phyloP scores from a whole-genome alignment of 495 filamentous ascomycete genomes.

The Tuber aestivum region DNA sequence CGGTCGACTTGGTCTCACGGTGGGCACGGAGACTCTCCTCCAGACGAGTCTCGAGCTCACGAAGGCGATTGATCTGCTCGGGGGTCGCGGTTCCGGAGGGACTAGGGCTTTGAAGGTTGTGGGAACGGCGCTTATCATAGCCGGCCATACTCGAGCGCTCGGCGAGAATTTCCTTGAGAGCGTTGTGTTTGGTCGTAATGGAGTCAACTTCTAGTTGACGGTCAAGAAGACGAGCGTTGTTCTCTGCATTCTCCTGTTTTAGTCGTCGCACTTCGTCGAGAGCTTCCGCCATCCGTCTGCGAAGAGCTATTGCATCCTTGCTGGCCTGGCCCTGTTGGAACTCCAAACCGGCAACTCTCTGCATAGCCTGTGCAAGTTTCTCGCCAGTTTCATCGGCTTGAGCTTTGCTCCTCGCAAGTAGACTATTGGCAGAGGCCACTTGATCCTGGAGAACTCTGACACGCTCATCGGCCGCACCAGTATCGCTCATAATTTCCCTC shows the following conservation, averaged over 20 bases:
- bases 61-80: slow-evolving; percentile 65
- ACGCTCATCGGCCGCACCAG: slow-evolving; percentile 64
- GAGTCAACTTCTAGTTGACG: slow-evolving; percentile 88
- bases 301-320: slow-evolving; percentile 78
- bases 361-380: slow-evolving; percentile 85
- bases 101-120: slow-evolving; percentile 47
- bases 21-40: slow-evolving; percentile 70
- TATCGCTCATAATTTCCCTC: slow-evolving; percentile 50
- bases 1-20: slow-evolving; percentile 69
- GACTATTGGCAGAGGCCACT: slow-evolving; percentile 64
- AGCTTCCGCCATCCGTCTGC: slow-evolving; percentile 77
- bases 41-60: slow-evolving; percentile 86
- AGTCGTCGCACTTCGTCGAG: slow-evolving; percentile 72
- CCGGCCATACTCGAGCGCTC: slow-evolving; percentile 64
- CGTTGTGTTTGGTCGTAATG: slow-evolving; percentile 79
- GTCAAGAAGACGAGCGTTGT: slow-evolving; percentile 68
- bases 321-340: slow-evolving; percentile 96
- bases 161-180: slow-evolving; percentile 82
- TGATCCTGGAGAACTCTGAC: slow-evolving; percentile 71
- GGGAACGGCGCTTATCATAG: slow-evolving; percentile 44
- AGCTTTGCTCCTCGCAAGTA: slow-evolving; percentile 79
- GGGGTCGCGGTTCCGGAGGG: slow-evolving; percentile 70
- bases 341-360: slow-evolving; percentile 91
- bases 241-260: slow-evolving; percentile 67
- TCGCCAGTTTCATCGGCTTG: slow-evolving; percentile 85